Evolutionary conservation across 106 monocot genomes (phyloP), one percentile per base, ranked within the genome.

Genomic region (Acorus gramineus): DNA sequence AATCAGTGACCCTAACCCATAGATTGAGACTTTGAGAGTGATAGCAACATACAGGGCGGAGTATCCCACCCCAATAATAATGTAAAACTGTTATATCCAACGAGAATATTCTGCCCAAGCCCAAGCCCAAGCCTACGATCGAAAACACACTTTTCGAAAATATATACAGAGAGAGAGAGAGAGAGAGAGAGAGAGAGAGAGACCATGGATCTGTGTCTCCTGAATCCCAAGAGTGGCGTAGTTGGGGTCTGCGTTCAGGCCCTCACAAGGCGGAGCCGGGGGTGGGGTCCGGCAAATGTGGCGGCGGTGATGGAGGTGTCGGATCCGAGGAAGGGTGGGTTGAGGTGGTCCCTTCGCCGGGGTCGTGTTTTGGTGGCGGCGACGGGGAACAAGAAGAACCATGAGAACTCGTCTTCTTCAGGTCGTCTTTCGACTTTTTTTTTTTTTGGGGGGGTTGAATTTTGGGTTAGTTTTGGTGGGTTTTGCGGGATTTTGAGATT

Each of bases 191-290:
- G n/a, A n/a, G n/a, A n/a, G n/a, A n/a, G 28, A 28, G 28, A 28
- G 1, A 28, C 28, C 64, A 64, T 64, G 64, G 64, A 64, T 11
- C 52, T 52, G 12, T 28, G 64, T 50, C 42, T 52, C 2, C 64
- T 52, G 7, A 52, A 64, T 28, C 64, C 52, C 8, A 51, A 51
- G 52, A 52, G 64, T 42, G 64, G 64, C 28, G 28, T 28, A 28
- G 28, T 28, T 28, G 28, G 28, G 28, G 28, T 28, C 28, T 28
- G 28, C 28, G 28, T 28, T 28, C 28, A 2, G 64, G 64, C 0
- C 64, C 44, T 14, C 49, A 13, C n/a, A 13, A 4, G 63, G 63
- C 11, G 48, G 49, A 28, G 28, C 28, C 28, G 12, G 8, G 14
- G 63, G 44, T 49, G 9, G 63, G 12, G 44, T 47, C 47, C 6